Evolutionary conservation across 371 early-diverging fungal genomes (phyloP).

Genomic region (Dichotomocladium elegans): DNA sequence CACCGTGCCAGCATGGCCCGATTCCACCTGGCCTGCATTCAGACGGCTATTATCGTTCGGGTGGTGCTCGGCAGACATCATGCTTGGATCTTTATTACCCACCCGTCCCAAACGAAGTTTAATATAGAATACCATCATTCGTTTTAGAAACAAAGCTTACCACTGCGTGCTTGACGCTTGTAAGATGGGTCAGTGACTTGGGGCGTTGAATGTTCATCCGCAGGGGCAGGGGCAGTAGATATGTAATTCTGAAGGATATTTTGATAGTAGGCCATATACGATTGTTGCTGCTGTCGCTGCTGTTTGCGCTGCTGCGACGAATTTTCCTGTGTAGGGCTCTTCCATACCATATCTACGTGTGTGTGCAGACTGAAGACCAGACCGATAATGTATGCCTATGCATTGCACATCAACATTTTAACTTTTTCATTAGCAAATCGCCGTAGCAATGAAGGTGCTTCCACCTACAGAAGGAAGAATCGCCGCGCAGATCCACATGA

Average conservation of each 20-base stretch:
- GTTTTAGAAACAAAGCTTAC: not conserved
- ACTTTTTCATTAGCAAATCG: not conserved
- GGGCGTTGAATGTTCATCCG: not conserved
- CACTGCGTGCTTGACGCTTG: not conserved
- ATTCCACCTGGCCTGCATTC: not conserved
- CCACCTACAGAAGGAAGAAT: conserved; percentile 72
- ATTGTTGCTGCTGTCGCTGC: not conserved
- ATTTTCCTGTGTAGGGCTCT: conserved; percentile 27
- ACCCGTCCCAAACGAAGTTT: too few species aligned
- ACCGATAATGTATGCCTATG: conserved; percentile 80
- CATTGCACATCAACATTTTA: not conserved
- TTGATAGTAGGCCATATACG: conserved; percentile 11
- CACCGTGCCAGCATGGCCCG: too few species aligned
- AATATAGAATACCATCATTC: not conserved
- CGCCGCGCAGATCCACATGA: conserved; percentile 87
- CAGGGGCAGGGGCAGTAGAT: conserved; percentile 21
- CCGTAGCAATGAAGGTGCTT: too few species aligned
- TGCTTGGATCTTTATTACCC: conserved; percentile 2
- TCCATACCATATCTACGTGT: conserved; percentile 86
- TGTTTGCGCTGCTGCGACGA: conserved; percentile 25
- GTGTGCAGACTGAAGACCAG: conserved; percentile 92
- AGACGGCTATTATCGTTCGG: not conserved
- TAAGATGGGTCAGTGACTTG: not conserved
- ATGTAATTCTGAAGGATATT: conserved; percentile 13
- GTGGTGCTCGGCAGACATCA: not conserved